phyloP scores from a whole-genome alignment of 2,329 filamentous ascomycete species.

The Thelonectria discophora region DNA sequence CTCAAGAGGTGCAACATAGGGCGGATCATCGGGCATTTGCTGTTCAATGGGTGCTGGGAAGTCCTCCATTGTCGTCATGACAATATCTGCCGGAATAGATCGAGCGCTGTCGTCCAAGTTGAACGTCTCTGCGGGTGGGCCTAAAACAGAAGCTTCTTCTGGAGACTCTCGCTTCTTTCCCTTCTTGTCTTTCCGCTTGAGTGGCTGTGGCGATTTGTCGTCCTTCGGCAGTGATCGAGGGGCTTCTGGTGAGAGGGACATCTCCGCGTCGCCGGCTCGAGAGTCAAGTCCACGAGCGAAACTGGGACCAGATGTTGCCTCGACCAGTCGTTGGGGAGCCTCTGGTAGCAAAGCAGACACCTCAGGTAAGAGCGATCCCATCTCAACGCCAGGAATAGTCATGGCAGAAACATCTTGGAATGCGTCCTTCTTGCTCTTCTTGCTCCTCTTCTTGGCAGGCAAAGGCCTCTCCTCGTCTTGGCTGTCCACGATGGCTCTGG shows the following conservation, averaged over 20 bases:
- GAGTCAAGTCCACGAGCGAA: background rate
- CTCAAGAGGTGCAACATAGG: background rate
- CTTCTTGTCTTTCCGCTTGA: constrained; percentile 48
- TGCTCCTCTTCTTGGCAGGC: constrained; percentile 34
- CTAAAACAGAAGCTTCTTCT: background rate
- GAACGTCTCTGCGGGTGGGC: background rate
- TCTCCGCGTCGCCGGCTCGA: background rate
- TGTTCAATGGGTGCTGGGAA: background rate
- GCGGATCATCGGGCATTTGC: background rate
- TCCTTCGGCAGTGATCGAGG: constrained; percentile 12
- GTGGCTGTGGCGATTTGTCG: constrained; percentile 29
- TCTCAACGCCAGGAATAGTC: background rate
- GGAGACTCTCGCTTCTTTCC: constrained; percentile 19
- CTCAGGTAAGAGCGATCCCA: background rate
- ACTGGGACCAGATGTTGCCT: background rate
- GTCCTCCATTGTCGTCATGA: background rate
- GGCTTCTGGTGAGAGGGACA: background rate
- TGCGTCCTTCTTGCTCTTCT: constrained; percentile 45
- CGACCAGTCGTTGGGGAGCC: background rate
- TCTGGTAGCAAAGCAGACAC: background rate
- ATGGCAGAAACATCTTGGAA: constrained; percentile 10
- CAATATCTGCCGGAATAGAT: background rate
- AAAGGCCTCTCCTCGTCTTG: constrained; percentile 29
- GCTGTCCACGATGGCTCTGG: background rate
- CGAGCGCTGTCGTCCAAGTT: background rate